A percentile compares a stretch with the other conserved stretches of the same genome.
phyloP scores from a whole-genome alignment of 225 moss, liverwort and hornwort species.

The Neckera pumila region DNA sequence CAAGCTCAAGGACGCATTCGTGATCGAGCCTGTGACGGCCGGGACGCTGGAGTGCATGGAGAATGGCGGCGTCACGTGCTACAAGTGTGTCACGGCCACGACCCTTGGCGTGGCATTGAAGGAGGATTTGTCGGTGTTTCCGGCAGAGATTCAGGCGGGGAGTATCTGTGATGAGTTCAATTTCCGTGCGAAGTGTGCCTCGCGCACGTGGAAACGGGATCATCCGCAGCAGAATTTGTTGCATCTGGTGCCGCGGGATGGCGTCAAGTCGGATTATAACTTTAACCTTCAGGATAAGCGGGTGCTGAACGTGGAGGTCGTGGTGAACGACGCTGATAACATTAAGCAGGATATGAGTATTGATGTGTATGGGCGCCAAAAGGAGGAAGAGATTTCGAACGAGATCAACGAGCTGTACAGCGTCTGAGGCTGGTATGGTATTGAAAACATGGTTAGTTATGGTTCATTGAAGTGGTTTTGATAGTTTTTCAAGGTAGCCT shows the following conservation, averaged over 20 bases:
- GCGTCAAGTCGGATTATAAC: conserved; percentile 84
- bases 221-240: conserved; percentile 63
- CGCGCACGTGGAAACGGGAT: conserved; percentile 90
- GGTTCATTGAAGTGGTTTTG: not conserved
- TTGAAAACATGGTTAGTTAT: not conserved
- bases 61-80: conserved; percentile 86
- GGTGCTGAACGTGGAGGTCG: conserved; percentile 60
- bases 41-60: conserved; percentile 95
- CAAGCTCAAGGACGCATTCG: conserved; percentile 58
- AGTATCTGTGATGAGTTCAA: conserved; percentile 59
- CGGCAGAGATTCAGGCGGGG: conserved; percentile 33
- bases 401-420: conserved; percentile 78
- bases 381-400: conserved; percentile 66
- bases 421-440: conserved; percentile 12
- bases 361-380: conserved; percentile 82
- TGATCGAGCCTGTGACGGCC: conserved; percentile 87
- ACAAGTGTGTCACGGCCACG: conserved; percentile 64
- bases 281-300: conserved; percentile 71
- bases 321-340: conserved; percentile 86
- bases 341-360: conserved; percentile 99
- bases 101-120: conserved; percentile 72
- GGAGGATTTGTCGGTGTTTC: conserved; percentile 55
- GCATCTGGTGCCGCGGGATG: conserved; percentile 54
- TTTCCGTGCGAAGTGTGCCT: conserved; percentile 74
- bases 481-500: not conserved